Conservation (phyloP, 2,329 filamentous ascomycete species). For the Corinectria fuckeliana region DNA sequence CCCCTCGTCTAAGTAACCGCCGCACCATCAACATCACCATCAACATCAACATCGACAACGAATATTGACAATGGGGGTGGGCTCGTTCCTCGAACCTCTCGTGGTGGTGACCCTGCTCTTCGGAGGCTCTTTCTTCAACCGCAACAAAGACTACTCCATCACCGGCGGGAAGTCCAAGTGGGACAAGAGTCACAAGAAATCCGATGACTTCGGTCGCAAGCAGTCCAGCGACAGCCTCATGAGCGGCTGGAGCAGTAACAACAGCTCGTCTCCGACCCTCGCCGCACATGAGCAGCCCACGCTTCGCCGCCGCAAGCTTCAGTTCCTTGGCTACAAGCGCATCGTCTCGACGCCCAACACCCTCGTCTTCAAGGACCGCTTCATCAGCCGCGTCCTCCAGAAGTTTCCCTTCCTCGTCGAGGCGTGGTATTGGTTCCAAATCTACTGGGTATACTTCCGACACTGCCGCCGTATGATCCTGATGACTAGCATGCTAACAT, state of each 20-base stretch:
- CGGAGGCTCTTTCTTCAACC: constrained; percentile 53
- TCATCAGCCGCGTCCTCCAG: constrained; percentile 59
- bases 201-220: constrained; percentile 39
- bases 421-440: constrained; percentile 78
- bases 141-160: constrained; percentile 47
- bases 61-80: constrained; percentile 44
- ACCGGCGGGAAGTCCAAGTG: constrained; percentile 30
- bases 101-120: constrained; percentile 52
- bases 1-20: background rate
- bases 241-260: constrained; percentile 34
- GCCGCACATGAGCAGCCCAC: constrained; percentile 37
- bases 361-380: constrained; percentile 41
- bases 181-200: constrained; percentile 36
- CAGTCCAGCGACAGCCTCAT: constrained; percentile 36
- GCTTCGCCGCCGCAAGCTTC: constrained; percentile 43
- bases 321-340: constrained; percentile 41
- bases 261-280: constrained; percentile 38
- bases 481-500: background rate
- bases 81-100: constrained; percentile 50
- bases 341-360: constrained; percentile 44
- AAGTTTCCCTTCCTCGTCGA: constrained; percentile 77
- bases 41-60: background rate
- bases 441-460: constrained; percentile 79
- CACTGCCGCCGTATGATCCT: background rate
- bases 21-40: background rate